phyloP scores from a whole-genome alignment of 2,329 filamentous ascomycete genomes.

The Phyllosticta paracitricarpa region DNA sequence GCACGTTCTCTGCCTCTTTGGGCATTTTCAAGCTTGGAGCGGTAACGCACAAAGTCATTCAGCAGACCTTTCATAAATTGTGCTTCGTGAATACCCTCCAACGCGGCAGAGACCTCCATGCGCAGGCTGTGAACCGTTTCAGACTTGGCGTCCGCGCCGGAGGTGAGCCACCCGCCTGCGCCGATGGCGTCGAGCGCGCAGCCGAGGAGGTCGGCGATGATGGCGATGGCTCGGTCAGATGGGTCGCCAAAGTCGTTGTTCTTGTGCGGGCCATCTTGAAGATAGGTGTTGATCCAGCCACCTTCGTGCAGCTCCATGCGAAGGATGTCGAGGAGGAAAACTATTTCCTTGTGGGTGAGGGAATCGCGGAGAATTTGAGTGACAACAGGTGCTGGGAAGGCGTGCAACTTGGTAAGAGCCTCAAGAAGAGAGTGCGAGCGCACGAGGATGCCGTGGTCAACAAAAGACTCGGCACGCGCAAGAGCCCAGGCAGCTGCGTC shows the following conservation, averaged over 20 bases:
- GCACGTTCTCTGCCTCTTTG: neutral
- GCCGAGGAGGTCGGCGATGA: slow-evolving; percentile 62
- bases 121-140: slow-evolving; percentile 57
- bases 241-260: slow-evolving; percentile 36
- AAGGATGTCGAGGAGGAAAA: slow-evolving; percentile 62
- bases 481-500: slow-evolving; percentile 45
- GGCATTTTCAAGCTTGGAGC: slow-evolving; percentile 15
- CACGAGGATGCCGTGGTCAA: slow-evolving; percentile 53
- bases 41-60: slow-evolving; percentile 56
- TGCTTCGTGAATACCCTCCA: slow-evolving; percentile 63
- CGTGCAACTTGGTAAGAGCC: slow-evolving; percentile 58
- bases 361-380: slow-evolving; percentile 53
- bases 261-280: slow-evolving; percentile 44
- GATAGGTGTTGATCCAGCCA: slow-evolving; percentile 64
- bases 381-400: slow-evolving; percentile 49
- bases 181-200: slow-evolving; percentile 69
- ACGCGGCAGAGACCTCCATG: slow-evolving; percentile 58
- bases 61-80: slow-evolving; percentile 54
- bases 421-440: slow-evolving; percentile 56
- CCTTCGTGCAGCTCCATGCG: slow-evolving; percentile 64
- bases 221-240: slow-evolving; percentile 57
- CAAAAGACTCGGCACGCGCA: slow-evolving; percentile 55
- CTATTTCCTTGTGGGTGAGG: slow-evolving; percentile 56
- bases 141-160: slow-evolving; percentile 45
- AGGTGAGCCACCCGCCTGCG: slow-evolving; percentile 57